Evolutionary conservation across 78 protist species (phyloP).

Genomic region (Dictyostelium intermedium): DNA sequence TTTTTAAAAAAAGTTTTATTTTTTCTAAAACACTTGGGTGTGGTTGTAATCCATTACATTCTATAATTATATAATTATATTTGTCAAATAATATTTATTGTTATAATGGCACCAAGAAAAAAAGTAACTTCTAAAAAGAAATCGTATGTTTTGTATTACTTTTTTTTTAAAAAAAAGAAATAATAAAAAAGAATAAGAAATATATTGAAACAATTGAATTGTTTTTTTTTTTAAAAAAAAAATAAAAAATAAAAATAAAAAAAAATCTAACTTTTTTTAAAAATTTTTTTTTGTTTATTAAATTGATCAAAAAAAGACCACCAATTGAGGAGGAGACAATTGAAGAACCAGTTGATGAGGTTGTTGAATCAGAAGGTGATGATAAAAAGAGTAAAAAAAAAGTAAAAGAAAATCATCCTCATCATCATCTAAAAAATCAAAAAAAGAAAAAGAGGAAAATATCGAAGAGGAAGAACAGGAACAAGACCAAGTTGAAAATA

Average conservation of each 20-base stretch:
- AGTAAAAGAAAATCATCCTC: neutral
- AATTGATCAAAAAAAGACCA: neutral
- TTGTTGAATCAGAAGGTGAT: neutral
- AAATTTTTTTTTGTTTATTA: too few relatives aligned
- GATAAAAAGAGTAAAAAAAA: neutral
- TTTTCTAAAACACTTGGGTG: too few relatives aligned
- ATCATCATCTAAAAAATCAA: neutral
- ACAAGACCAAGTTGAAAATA: too few relatives aligned
- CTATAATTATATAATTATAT: too few relatives aligned
- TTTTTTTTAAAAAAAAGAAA: too few relatives aligned
- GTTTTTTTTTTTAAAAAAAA: too few relatives aligned
- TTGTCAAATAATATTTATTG: neutral
- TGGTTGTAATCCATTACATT: too few relatives aligned
- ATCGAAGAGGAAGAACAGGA: neutral
- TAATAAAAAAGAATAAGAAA: too few relatives aligned
- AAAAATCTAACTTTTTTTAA: neutral
- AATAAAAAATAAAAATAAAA: neutral
- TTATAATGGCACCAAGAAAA: neutral
- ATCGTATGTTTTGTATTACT: neutral
- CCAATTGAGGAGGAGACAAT: neutral
- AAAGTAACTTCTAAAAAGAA: neutral
- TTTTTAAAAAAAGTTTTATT: too few relatives aligned
- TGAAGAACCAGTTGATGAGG: neutral
- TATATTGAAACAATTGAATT: too few relatives aligned
- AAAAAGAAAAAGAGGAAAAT: neutral